A percentile compares a stretch with the other conserved stretches of the same genome.
Evolutionary conservation across 2,329 filamentous ascomycete genomes (phyloP).

Genomic region (Colletotrichum theobromicola): DNA sequence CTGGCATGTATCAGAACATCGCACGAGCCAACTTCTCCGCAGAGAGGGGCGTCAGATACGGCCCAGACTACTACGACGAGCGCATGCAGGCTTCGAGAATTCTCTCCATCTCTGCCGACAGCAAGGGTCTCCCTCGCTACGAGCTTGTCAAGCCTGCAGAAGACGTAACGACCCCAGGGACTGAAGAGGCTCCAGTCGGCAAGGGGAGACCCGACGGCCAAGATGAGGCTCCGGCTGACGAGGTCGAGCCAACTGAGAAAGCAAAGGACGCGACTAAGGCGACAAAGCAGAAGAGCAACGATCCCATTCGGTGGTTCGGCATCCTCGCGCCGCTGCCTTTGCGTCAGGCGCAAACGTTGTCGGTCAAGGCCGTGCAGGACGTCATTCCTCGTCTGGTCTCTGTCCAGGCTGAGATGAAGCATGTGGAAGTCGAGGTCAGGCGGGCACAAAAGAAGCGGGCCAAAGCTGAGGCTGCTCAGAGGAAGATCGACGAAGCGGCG

Average conservation of each 20-base stretch:
- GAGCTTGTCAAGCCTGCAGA: slow-evolving; percentile 21
- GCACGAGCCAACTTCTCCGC: slow-evolving; percentile 79
- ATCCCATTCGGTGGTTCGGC: slow-evolving; percentile 67
- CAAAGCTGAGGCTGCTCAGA: slow-evolving; percentile 45
- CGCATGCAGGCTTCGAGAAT: slow-evolving; percentile 69
- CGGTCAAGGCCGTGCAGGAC: slow-evolving; percentile 59
- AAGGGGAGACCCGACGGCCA: background rate
- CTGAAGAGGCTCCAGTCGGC: slow-evolving; percentile 11
- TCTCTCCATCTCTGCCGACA: slow-evolving; percentile 35
- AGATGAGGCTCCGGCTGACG: background rate
- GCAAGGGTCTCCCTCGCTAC: slow-evolving; percentile 25
- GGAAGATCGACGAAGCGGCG: slow-evolving; percentile 29
- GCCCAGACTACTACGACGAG: slow-evolving; percentile 74
- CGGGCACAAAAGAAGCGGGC: slow-evolving; percentile 61
- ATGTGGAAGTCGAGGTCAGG: slow-evolving; percentile 73
- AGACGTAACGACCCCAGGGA: slow-evolving; percentile 1
- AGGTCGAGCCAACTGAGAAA: slow-evolving; percentile 10
- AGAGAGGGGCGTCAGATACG: slow-evolving; percentile 68
- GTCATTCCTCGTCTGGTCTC: slow-evolving; percentile 63
- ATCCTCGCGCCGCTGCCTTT: slow-evolving; percentile 57
- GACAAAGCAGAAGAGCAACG: slow-evolving; percentile 28
- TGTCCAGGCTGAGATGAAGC: slow-evolving; percentile 64
- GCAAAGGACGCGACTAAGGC: background rate
- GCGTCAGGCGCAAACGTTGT: slow-evolving; percentile 63
- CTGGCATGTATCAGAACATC: slow-evolving; percentile 62